Conservation (phyloP, 441 rosid species). For the Gossypium lobatum region DNA sequence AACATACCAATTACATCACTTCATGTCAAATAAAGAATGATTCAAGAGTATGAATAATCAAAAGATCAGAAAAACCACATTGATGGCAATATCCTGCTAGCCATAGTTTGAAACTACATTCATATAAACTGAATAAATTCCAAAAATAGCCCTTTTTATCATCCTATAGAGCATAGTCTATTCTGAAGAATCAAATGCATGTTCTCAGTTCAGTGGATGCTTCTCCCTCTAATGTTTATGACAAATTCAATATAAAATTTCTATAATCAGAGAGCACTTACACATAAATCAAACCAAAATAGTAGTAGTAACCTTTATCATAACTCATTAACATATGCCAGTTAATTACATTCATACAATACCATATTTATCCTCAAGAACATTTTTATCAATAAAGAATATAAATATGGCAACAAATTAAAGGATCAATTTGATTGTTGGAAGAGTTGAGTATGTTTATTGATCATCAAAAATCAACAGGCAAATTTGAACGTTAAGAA, state of each 20-base stretch:
- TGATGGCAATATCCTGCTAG: background rate
- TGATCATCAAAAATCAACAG: background rate
- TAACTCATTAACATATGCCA: background rate
- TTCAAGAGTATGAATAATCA: background rate
- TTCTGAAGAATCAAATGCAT: background rate
- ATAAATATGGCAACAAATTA: background rate
- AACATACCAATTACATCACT: slow-evolving; percentile 2
- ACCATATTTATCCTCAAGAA: background rate
- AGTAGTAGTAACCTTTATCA: background rate
- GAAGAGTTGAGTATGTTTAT: background rate
- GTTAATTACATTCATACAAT: background rate
- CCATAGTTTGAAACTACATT: background rate
- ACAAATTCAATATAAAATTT: background rate
- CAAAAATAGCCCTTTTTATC: background rate
- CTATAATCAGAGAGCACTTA: background rate
- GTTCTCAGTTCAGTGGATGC: background rate
- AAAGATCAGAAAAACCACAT: background rate
- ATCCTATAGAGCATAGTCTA: background rate
- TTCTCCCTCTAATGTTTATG: background rate
- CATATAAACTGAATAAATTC: background rate
- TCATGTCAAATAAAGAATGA: background rate
- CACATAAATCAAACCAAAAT: background rate
- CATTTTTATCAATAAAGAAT: background rate
- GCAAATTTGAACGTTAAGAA: background rate
- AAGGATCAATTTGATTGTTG: background rate